These are phyloP conservation scores for Aspergillus costaricaensis DNA, from an alignment of 2,329 filamentous ascomycete species.

Conservation along the genomic window DNA sequence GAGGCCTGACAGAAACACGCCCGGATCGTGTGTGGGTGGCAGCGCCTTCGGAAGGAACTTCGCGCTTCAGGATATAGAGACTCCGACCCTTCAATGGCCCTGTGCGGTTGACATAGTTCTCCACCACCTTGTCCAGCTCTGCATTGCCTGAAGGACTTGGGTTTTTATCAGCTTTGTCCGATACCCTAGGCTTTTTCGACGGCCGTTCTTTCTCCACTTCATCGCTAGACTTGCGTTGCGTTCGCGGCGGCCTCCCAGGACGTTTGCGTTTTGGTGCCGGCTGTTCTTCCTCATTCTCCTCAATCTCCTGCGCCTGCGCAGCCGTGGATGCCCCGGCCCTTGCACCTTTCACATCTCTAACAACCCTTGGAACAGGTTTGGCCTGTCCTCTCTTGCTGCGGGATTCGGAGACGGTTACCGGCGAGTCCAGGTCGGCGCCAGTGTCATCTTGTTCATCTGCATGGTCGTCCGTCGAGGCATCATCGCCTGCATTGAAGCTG, in stretches of 20 bases:
- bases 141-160: slow-evolving; percentile 33
- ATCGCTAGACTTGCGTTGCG: slow-evolving; percentile 22
- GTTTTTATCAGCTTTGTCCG: slow-evolving; percentile 25
- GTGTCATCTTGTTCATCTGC: slow-evolving; percentile 20
- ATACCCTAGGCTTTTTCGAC: slow-evolving; percentile 36
- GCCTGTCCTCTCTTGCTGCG: slow-evolving; percentile 16
- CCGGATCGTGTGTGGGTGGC: slow-evolving; percentile 72
- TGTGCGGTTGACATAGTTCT: slow-evolving; percentile 46
- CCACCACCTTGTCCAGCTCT: slow-evolving; percentile 45
- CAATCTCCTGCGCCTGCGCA: slow-evolving; percentile 20
- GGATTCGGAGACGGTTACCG: slow-evolving; percentile 16
- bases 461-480: slow-evolving; percentile 23
- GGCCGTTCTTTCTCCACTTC: slow-evolving; percentile 29
- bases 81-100: slow-evolving; percentile 52
- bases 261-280: slow-evolving; percentile 30
- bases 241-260: slow-evolving; percentile 36
- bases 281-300: slow-evolving; percentile 18
- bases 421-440: slow-evolving; percentile 22
- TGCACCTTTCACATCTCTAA: slow-evolving; percentile 15
- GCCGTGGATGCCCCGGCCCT: slow-evolving; percentile 13
- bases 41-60: slow-evolving; percentile 55
- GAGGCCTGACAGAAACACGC: slow-evolving; percentile 72
- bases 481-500: slow-evolving; percentile 29
- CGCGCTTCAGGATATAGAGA: slow-evolving; percentile 53
- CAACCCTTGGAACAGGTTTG: slow-evolving; percentile 21